Conservation (phyloP, 164 flowering plant genomes). For the Litsea cubeba region DNA sequence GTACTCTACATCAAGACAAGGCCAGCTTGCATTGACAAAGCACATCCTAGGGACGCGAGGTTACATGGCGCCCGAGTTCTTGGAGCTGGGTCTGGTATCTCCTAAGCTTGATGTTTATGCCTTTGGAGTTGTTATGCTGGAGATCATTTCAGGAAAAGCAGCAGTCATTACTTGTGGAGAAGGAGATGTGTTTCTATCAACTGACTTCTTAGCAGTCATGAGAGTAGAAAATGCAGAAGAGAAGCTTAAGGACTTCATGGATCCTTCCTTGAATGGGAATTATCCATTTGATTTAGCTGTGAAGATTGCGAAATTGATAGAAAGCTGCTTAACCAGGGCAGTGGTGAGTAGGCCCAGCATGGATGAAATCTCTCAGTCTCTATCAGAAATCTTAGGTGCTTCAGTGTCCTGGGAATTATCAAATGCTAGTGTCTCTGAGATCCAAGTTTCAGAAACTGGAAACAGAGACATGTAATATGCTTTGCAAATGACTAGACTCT, state of each 20-base stretch:
- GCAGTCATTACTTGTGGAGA: conserved; percentile 14
- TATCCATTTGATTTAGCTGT: conserved; percentile 15
- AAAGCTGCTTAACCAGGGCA: conserved; percentile 33
- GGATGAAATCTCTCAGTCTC: conserved; percentile 39
- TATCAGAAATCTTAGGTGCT: conserved; percentile 27
- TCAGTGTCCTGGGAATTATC: conserved; percentile 33
- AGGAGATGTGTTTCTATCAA: conserved; percentile 9
- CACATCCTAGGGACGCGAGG: conserved; percentile 38
- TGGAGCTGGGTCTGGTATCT: conserved; percentile 36
- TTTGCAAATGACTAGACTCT: no score
- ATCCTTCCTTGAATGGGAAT: conserved; percentile 21
- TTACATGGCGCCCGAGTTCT: conserved; percentile 72
- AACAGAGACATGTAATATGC: background rate
- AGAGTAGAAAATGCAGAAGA: conserved; percentile 24
- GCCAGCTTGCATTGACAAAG: conserved; percentile 8
- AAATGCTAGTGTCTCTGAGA: conserved; percentile 1
- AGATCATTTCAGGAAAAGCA: conserved; percentile 49
- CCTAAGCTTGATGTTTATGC: conserved; percentile 61
- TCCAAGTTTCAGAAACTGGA: background rate
- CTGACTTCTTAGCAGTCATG: conserved; percentile 2
- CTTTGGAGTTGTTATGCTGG: conserved; percentile 70
- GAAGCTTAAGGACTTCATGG: conserved; percentile 26
- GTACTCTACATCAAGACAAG: conserved; percentile 18
- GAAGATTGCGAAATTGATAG: conserved; percentile 22
- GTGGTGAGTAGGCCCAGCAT: conserved; percentile 43